Percentiles rank a stretch among this genome's conserved stretches.
Conservation (phyloP, 2,329 filamentous ascomycete genomes). For the Penicillium sp. region DNA sequence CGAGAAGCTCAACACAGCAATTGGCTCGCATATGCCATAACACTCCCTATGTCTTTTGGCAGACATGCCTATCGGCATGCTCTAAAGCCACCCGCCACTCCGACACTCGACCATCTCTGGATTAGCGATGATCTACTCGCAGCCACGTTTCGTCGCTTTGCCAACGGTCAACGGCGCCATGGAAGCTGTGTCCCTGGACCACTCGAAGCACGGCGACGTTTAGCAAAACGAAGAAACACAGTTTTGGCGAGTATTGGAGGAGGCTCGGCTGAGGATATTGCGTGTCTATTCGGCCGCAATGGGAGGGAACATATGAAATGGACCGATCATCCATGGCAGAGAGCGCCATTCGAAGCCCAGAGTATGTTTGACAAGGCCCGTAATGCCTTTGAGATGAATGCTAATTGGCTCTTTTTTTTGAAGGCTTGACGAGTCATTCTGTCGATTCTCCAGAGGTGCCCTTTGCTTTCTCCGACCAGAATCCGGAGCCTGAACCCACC, state of each 20-base stretch:
- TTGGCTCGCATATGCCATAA: conserved; percentile 24
- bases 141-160: conserved; percentile 50
- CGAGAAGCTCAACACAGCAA: conserved; percentile 15
- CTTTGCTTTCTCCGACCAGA: conserved; percentile 24
- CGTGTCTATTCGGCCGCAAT: conserved; percentile 43
- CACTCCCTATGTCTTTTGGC: conserved; percentile 42
- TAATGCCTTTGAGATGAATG: neutral
- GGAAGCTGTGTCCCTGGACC: conserved; percentile 63
- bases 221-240: conserved; percentile 57
- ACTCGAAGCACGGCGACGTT: conserved; percentile 59
- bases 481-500: conserved; percentile 13
- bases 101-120: conserved; percentile 42
- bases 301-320: conserved; percentile 41
- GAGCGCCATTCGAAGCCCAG: conserved; percentile 22
- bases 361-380: conserved; percentile 19
- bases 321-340: conserved; percentile 30
- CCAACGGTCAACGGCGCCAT: conserved; percentile 51
- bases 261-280: conserved; percentile 38
- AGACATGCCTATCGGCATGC: conserved; percentile 45
- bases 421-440: conserved; percentile 24
- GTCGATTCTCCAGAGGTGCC: conserved; percentile 17
- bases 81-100: conserved; percentile 28
- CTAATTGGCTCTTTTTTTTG: neutral
- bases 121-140: conserved; percentile 48
- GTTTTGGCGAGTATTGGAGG: conserved; percentile 42